Evolutionary conservation across 23 red algal genomes (phyloP).

Genomic region (Gracilariopsis chorda): DNA sequence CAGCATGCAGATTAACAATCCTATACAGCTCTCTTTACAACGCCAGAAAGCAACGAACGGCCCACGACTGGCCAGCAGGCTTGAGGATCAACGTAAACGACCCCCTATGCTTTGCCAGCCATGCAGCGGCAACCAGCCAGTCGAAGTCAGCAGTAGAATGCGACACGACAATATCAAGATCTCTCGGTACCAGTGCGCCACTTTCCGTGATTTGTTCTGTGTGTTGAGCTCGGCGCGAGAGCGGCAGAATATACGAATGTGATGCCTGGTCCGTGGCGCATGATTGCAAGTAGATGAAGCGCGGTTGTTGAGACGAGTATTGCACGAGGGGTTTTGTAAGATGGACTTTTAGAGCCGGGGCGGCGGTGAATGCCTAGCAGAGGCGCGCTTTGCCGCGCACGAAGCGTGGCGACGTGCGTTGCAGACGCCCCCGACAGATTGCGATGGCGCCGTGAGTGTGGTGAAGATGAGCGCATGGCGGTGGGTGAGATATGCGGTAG

Average conservation of each 20-base stretch:
- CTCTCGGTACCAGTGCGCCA: background rate
- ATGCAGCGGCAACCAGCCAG: constrained; percentile 79
- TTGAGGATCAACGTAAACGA: constrained; percentile 53
- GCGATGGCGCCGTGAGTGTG: too few species aligned
- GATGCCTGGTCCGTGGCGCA: background rate
- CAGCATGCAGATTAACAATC: constrained; percentile 28
- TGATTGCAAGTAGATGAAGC: background rate
- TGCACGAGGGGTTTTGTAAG: background rate
- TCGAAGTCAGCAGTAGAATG: constrained; percentile 80
- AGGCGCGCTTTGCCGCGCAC: background rate
- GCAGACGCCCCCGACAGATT: too few species aligned
- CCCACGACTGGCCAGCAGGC: constrained; percentile 53
- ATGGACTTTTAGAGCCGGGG: background rate
- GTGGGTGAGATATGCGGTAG: too few species aligned
- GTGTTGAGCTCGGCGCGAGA: background rate
- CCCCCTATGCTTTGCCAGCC: constrained; percentile 71
- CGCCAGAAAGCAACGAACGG: constrained; percentile 61
- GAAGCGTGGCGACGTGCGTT: background rate
- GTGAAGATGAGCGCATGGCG: too few species aligned
- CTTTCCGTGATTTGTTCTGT: background rate
- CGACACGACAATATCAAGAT: constrained; percentile 70
- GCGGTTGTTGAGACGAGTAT: background rate
- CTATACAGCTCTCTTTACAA: constrained; percentile 57
- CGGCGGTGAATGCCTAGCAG: background rate
- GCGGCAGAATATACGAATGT: background rate